Evolutionary conservation across 495 filamentous ascomycete genomes (phyloP).

Genomic region (Mycothermus thermophilus): DNA sequence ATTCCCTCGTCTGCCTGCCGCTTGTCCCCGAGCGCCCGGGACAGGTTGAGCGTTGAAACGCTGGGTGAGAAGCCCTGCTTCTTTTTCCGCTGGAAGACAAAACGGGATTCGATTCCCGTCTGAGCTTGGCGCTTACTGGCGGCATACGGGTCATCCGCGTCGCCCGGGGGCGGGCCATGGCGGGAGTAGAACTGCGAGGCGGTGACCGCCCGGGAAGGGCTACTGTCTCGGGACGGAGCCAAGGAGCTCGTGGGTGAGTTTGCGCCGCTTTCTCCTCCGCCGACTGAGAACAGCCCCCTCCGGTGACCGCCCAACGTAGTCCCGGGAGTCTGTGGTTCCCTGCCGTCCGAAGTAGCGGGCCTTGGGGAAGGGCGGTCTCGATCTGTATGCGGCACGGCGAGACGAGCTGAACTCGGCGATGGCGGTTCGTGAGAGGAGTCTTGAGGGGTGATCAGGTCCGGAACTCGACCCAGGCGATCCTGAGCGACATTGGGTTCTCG

Average conservation of each 20-base stretch:
- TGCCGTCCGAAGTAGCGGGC: slow-evolving; percentile 28
- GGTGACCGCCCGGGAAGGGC: slow-evolving; percentile 44
- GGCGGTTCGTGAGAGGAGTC: slow-evolving; percentile 30
- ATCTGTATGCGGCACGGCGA: slow-evolving; percentile 9
- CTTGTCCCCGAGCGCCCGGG: slow-evolving; percentile 19
- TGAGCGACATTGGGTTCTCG: slow-evolving; percentile 16
- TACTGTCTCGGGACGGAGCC: slow-evolving; percentile 49
- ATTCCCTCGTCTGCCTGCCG: slow-evolving; percentile 18
- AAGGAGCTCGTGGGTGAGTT: slow-evolving; percentile 48
- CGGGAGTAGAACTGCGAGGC: slow-evolving; percentile 46
- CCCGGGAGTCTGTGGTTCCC: slow-evolving; percentile 19
- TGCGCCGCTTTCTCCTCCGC: slow-evolving; percentile 46
- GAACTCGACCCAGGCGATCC: slow-evolving; percentile 29
- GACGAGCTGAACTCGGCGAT: slow-evolving; percentile 15
- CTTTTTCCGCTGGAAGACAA: slow-evolving; percentile 57
- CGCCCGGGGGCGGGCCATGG: slow-evolving; percentile 66
- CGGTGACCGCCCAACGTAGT: slow-evolving; percentile 34
- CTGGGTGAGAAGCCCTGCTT: slow-evolving; percentile 26
- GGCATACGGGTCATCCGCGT: slow-evolving; percentile 79
- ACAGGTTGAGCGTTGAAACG: slow-evolving; percentile 33
- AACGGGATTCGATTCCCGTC: slow-evolving; percentile 62
- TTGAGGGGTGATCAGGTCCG: slow-evolving; percentile 47
- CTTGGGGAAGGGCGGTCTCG: slow-evolving; percentile 19
- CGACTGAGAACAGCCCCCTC: slow-evolving; percentile 58
- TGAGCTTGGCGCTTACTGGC: slow-evolving; percentile 66